Conservation (phyloP, 2,329 filamentous ascomycete genomes). For the Fonsecaea pedrosoi region DNA sequence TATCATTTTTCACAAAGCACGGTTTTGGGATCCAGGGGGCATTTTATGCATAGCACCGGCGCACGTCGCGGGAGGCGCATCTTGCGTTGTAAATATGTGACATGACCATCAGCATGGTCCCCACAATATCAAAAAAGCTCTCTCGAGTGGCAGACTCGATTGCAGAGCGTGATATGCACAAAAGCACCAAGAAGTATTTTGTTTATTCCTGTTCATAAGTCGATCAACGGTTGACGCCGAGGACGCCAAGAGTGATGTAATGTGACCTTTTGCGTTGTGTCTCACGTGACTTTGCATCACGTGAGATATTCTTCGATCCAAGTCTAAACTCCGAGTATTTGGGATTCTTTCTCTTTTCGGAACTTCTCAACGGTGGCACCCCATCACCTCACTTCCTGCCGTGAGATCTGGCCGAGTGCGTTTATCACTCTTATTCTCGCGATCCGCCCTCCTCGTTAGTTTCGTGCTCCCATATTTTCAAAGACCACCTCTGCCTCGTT, state of each 20-base stretch:
- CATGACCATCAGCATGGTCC: conserved; percentile 35
- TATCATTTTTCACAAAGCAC: conserved; percentile 10
- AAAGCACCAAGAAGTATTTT: conserved; percentile 1
- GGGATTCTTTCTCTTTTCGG: conserved; percentile 5
- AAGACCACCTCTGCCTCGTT: background rate
- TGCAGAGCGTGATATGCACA: conserved; percentile 20
- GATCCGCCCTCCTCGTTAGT: background rate
- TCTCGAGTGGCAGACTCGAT: conserved; percentile 28
- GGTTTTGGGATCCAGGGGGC: conserved; percentile 4
- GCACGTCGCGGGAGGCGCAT: conserved; percentile 11
- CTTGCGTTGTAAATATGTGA: conserved; percentile 33
- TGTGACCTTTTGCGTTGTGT: no score
- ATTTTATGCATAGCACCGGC: conserved; percentile 31
- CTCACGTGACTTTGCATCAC: background rate
- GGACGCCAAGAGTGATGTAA: no score
- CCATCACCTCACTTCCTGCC: conserved; percentile 6
- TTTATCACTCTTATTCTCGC: background rate
- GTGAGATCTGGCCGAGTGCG: conserved; percentile 21
- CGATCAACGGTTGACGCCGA: no score
- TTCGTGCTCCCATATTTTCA: background rate
- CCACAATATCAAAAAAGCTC: conserved; percentile 16
- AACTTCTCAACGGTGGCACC: conserved; percentile 9
- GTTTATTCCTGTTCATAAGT: background rate
- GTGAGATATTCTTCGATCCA: background rate
- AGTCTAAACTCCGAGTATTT: background rate